These are phyloP conservation scores for Candida maris DNA, from an alignment of 805 yeast species.

Conservation along the genomic window DNA sequence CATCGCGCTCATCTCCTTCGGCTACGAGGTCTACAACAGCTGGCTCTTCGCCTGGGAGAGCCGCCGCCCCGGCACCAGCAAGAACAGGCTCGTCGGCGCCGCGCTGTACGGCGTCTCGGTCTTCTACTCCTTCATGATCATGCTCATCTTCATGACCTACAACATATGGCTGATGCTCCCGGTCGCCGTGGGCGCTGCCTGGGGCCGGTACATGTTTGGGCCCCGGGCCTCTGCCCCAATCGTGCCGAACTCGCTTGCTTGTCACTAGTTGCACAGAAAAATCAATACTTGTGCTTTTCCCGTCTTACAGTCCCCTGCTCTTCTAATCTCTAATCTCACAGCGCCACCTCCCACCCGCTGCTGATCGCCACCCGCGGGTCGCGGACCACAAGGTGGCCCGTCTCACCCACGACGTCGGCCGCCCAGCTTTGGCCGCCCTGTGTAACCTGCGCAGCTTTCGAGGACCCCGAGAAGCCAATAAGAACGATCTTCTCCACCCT, in stretches of 20 bases:
- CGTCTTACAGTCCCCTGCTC: not conserved
- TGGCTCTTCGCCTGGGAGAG: conserved; percentile 23
- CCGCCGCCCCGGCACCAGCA: conserved; percentile 19
- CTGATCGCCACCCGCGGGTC: conserved; percentile 49
- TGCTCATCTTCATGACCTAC: conserved; percentile 47
- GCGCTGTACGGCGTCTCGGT: conserved; percentile 38
- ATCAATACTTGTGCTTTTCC: not conserved
- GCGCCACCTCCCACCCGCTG: conserved; percentile 40
- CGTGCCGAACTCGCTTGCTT: conserved; percentile 20
- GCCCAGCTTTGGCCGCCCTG: conserved; percentile 40
- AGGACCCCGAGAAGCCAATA: conserved; percentile 31
- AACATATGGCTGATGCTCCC: conserved; percentile 45
- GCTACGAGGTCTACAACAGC: conserved; percentile 36
- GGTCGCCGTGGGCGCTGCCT: conserved; percentile 38
- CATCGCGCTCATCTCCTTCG: conserved; percentile 29
- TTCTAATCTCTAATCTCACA: conserved; percentile 5
- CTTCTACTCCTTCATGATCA: conserved; percentile 42
- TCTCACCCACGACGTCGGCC: conserved; percentile 26
- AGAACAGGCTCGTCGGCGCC: conserved; percentile 27
- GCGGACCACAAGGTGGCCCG: conserved; percentile 33
- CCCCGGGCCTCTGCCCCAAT: conserved; percentile 9
- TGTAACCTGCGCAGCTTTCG: conserved; percentile 26
- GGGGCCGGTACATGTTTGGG: conserved; percentile 35
- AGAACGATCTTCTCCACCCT: conserved; percentile 54
- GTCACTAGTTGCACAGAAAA: conserved; percentile 28